phyloP scores from a whole-genome alignment of 352 stramenopile genomes.

The Phytophthora pini region DNA sequence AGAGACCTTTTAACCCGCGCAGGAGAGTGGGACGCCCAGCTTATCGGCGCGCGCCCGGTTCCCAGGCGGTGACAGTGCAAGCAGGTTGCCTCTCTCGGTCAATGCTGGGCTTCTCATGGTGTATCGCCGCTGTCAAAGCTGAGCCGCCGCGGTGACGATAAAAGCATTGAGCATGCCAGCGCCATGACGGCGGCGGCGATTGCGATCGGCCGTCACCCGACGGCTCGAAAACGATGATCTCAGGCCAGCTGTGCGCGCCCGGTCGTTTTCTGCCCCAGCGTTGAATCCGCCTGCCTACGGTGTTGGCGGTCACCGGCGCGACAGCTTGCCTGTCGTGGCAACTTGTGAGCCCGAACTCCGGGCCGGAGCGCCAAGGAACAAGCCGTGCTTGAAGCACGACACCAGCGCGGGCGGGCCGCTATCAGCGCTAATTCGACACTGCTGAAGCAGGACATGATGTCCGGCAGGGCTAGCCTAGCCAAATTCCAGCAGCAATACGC shows the following conservation, averaged over 20 bases:
- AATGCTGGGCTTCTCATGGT: slow-evolving; percentile 6
- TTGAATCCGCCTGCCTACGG: slow-evolving; percentile 18
- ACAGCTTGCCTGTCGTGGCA: not conserved
- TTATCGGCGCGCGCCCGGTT: slow-evolving; percentile 7
- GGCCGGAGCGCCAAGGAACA: not conserved
- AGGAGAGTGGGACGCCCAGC: slow-evolving; percentile 27
- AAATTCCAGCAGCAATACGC: too few species aligned
- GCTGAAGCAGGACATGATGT: too few species aligned
- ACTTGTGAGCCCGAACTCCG: not conserved
- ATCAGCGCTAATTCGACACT: too few species aligned
- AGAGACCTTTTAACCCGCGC: slow-evolving; percentile 27
- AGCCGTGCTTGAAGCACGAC: too few species aligned
- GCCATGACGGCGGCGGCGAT: not conserved
- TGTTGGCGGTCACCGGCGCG: slow-evolving; percentile 1
- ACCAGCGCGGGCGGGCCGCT: too few species aligned
- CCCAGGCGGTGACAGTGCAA: not conserved
- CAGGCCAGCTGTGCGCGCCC: not conserved
- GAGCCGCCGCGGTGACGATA: slow-evolving; percentile 2
- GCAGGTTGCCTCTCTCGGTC: too few species aligned
- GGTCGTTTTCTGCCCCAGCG: slow-evolving; percentile 23
- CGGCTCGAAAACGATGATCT: slow-evolving; percentile 18
- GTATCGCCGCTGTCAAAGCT: not conserved
- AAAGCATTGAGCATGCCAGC: not conserved
- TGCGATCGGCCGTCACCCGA: not conserved
- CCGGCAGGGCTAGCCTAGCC: too few species aligned